Base-by-base conservation (phyloP, 2,329 filamentous ascomycete genomes). In the Xylariaceae sp. region DNA sequence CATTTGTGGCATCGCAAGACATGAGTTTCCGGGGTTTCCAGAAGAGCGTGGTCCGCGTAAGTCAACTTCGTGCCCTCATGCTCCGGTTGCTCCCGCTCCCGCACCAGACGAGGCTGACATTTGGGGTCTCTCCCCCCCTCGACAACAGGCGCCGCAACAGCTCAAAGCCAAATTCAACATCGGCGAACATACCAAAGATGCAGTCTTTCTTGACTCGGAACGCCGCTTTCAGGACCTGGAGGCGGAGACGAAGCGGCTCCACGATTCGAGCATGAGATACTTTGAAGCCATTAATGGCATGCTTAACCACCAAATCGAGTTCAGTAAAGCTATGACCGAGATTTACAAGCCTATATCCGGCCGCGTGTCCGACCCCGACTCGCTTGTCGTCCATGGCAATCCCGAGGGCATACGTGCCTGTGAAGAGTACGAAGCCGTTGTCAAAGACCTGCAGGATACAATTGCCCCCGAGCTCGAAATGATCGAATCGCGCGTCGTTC, bases 11-110 rank as follows among this genome's bases (percentile, higher is more conserved):
- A 19, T 56, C 32, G 35, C 9, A 39, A 65, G 61, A 61, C 70
- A 97, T 99, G 94, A 96, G 91, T 83, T 91, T 96, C 80, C 95
- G 94, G 75, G 94, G 94, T 68, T 89, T 99, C 68, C 85, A 88
- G 72, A 97, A 96, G 80, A 87, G 87, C 77, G 78, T 96, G 70
- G 83, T 84, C 60, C 84, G 94, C 75, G 92, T 92, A 81, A 71
- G 85, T 68, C 29, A 12, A 27, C 45, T 29, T 43, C 27, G 8
- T 43, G 19, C 32, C 51, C 45, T 44, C 40, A 35, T 56, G 11
- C 30, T 29, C 40, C 4, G 4, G 6, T 39, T 48, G 44, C 29
- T 45, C 46, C 53, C 53, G 51, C 48, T 32, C n/a, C 11, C 29
- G 40, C 27, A 27, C 40, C 3, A 7, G 34, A 19, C 30, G 41